A percentile compares a stretch with the other conserved stretches of the same genome.
Conservation (phyloP, 345 rosid species). For the Eucalyptus tenuipes region DNA sequence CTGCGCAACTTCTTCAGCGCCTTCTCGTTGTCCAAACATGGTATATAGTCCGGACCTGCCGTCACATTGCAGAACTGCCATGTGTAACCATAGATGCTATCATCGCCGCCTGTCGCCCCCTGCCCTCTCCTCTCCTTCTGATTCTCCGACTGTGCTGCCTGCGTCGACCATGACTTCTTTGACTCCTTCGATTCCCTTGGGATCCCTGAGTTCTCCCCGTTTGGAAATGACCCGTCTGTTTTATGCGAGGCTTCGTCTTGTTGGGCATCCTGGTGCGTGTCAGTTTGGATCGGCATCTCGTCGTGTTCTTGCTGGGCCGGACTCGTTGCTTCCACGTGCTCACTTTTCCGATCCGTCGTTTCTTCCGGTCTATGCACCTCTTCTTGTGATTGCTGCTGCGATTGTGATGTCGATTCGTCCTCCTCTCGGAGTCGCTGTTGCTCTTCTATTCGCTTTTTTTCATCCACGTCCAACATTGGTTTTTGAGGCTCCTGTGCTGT, state of each 20-base stretch:
- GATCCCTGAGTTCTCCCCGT: conserved; percentile 30
- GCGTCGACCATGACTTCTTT: conserved; percentile 66
- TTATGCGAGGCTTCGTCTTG: background rate
- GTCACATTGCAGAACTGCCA: conserved; percentile 84
- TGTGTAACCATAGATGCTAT: conserved; percentile 14
- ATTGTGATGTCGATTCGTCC: background rate
- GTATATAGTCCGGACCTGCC: conserved; percentile 78
- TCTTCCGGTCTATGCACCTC: background rate
- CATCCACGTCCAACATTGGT: conserved; percentile 6
- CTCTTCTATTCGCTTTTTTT: conserved; percentile 7
- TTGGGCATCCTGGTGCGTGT: background rate
- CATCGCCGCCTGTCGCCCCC: conserved; percentile 12
- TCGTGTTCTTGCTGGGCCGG: background rate
- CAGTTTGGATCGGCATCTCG: background rate
- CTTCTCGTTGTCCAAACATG: conserved; percentile 84
- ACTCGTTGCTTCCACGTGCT: background rate
- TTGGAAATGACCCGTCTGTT: conserved; percentile 1
- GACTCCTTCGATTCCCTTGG: conserved; percentile 77
- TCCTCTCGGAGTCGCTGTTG: conserved; percentile 16
- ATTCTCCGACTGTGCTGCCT: conserved; percentile 50
- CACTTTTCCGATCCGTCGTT: background rate
- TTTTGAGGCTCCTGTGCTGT: conserved; percentile 11
- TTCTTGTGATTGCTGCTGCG: background rate
- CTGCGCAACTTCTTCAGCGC: conserved; percentile 38
- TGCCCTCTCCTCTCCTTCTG: conserved; percentile 59